phyloP scores from a whole-genome alignment of 768 basidiomycete genomes.

The Mycena floridula region DNA sequence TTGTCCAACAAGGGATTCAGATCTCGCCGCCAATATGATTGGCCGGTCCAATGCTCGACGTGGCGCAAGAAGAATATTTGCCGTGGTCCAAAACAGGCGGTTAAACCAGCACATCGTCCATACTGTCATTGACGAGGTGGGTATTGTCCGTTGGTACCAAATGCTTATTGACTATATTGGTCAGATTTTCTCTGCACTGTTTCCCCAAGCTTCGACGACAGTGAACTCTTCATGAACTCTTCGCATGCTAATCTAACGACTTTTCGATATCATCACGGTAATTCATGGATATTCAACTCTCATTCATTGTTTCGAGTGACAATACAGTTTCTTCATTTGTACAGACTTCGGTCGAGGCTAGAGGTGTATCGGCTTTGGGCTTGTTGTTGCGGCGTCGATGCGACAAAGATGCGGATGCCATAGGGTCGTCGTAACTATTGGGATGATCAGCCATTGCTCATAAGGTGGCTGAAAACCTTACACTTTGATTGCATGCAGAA shows the following conservation, averaged over 20 bases:
- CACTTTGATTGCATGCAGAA: conserved; percentile 86
- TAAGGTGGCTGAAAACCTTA: conserved; percentile 29
- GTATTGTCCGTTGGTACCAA: conserved; percentile 7
- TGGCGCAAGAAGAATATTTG: conserved; percentile 88
- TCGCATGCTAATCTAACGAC: not conserved
- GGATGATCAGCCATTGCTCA: not conserved
- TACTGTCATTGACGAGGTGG: conserved; percentile 85
- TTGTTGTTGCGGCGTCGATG: conserved; percentile 39
- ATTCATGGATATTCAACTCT: too few species aligned
- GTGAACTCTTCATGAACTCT: too few species aligned
- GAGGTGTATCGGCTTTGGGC: conserved; percentile 12
- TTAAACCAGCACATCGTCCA: conserved; percentile 91
- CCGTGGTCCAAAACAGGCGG: conserved; percentile 90
- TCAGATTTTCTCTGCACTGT: conserved; percentile 55
- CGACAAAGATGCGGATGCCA: conserved; percentile 45
- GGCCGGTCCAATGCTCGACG: conserved; percentile 93
- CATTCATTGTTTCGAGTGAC: too few species aligned
- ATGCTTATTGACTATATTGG: not conserved
- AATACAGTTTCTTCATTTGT: too few species aligned
- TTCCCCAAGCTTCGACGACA: conserved; percentile 40
- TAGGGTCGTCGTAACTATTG: conserved; percentile 58
- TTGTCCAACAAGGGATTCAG: conserved; percentile 30
- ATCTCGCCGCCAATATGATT: conserved; percentile 95
- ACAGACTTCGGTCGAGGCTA: not conserved
- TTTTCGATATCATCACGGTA: not conserved